phyloP scores from a whole-genome alignment of 345 rosid species.

The Acer campestre region DNA sequence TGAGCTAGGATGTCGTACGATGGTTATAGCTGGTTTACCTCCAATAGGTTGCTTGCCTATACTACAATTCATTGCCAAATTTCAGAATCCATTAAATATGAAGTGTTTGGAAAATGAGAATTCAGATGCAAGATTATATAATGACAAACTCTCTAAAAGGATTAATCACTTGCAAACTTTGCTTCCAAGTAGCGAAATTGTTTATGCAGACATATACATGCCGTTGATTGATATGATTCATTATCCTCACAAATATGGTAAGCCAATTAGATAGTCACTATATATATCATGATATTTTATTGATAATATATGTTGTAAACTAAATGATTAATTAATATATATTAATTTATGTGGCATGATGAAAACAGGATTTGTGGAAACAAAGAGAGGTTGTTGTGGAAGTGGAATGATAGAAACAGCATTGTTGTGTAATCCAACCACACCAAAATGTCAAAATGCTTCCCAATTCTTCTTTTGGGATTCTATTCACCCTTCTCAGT shows the following conservation, averaged over 20 bases:
- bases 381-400: conserved; percentile 57
- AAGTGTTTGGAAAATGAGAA: conserved; percentile 54
- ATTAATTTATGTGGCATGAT: neutral
- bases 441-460: conserved; percentile 34
- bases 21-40: conserved; percentile 56
- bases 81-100: conserved; percentile 13
- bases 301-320: too few relatives aligned
- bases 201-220: too few relatives aligned
- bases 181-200: conserved; percentile 43
- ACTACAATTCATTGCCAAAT: conserved; percentile 40
- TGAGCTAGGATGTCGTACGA: conserved; percentile 49
- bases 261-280: neutral
- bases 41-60: conserved; percentile 70
- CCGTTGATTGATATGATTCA: neutral
- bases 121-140: conserved; percentile 40
- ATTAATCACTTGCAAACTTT: conserved; percentile 29
- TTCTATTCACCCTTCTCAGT: conserved; percentile 41
- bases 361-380: conserved; percentile 45
- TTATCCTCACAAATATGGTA: conserved; percentile 58
- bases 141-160: conserved; percentile 44
- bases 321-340: too few relatives aligned
- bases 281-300: neutral
- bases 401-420: conserved; percentile 37
- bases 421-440: conserved; percentile 34
- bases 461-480: conserved; percentile 55